phyloP scores from a whole-genome alignment of 352 stramenopile genomes.

The Pythium folliculosum region DNA sequence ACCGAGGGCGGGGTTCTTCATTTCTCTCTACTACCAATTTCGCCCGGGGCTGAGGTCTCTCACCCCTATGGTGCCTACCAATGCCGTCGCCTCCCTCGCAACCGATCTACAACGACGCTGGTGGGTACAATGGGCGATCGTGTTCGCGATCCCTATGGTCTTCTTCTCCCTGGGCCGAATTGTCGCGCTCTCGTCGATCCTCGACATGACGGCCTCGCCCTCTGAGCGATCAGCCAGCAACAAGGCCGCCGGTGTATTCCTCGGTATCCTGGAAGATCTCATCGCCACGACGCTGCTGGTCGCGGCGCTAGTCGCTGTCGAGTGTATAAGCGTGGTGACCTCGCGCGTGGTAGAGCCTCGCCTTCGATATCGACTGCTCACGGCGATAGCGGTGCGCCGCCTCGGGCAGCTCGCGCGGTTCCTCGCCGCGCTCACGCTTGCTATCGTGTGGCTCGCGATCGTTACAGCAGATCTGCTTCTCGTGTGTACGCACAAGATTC shows the following conservation, averaged over 20 bases:
- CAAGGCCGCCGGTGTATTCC: constrained; percentile 2
- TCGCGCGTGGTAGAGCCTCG: neutral
- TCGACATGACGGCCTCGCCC: neutral
- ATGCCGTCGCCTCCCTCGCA: neutral
- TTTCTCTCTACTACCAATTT: neutral
- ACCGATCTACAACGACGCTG: neutral
- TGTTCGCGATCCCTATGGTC: constrained; percentile 1
- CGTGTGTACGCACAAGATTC: constrained; percentile 39
- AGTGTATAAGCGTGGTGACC: neutral
- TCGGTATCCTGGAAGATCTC: constrained; percentile 6
- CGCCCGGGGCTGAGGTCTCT: no score
- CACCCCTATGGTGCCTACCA: neutral
- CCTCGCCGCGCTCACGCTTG: constrained; percentile 26
- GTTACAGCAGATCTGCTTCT: constrained; percentile 48
- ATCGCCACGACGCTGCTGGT: constrained; percentile 6
- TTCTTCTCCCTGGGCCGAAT: neutral
- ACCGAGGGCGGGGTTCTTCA: no score
- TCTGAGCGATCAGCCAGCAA: neutral
- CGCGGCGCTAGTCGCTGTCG: constrained; percentile 1
- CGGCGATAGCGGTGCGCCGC: neutral
- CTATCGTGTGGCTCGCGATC: constrained; percentile 29
- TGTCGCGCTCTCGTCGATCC: constrained; percentile 2
- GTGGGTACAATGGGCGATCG: constrained; percentile 7
- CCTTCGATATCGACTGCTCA: neutral
- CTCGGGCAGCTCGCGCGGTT: neutral